Conservation (phyloP, 352 stramenopile genomes). For the Globisporangium takayamanum region DNA sequence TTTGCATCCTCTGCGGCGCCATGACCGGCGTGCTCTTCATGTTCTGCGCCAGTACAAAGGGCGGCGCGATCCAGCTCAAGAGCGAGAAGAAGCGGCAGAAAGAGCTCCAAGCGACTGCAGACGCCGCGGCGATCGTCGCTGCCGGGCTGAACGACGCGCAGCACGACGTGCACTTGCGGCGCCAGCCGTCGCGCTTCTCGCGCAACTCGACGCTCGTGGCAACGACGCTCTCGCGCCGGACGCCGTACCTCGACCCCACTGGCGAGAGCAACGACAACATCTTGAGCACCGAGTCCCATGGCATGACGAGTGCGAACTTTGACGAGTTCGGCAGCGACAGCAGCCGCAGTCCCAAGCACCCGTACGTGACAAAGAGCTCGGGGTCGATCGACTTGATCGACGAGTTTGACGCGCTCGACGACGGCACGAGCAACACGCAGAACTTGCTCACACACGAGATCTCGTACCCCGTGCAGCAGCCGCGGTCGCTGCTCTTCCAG, state of each 20-base stretch:
- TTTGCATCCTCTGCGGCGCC: conserved; percentile 28
- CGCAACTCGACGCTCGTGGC: conserved; percentile 9
- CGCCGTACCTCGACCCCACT: conserved; percentile 9
- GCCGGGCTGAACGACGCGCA: conserved; percentile 18
- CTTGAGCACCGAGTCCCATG: background rate
- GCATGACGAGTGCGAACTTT: conserved; percentile 18
- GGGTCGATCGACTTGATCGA: conserved; percentile 49
- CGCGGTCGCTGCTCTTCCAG: conserved; percentile 63
- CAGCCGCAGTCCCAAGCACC: conserved; percentile 12
- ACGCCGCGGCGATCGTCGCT: conserved; percentile 16
- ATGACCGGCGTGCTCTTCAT: conserved; percentile 67
- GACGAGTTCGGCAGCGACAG: conserved; percentile 11
- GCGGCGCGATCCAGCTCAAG: conserved; percentile 82
- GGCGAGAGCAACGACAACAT: conserved; percentile 6
- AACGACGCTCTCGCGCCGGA: conserved; percentile 1
- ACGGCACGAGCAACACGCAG: conserved; percentile 20
- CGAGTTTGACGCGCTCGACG: conserved; percentile 33
- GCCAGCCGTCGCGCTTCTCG: conserved; percentile 58
- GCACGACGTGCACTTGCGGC: conserved; percentile 21
- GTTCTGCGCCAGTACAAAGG: conserved; percentile 73
- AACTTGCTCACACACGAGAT: conserved; percentile 44
- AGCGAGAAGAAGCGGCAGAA: conserved; percentile 72
- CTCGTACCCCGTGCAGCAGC: conserved; percentile 39
- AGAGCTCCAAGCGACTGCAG: conserved; percentile 19
- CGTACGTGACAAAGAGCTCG: conserved; percentile 24